These are phyloP conservation scores for Vanilla planifolia DNA, from an alignment of 106 monocot genomes.

Conservation along the genomic window DNA sequence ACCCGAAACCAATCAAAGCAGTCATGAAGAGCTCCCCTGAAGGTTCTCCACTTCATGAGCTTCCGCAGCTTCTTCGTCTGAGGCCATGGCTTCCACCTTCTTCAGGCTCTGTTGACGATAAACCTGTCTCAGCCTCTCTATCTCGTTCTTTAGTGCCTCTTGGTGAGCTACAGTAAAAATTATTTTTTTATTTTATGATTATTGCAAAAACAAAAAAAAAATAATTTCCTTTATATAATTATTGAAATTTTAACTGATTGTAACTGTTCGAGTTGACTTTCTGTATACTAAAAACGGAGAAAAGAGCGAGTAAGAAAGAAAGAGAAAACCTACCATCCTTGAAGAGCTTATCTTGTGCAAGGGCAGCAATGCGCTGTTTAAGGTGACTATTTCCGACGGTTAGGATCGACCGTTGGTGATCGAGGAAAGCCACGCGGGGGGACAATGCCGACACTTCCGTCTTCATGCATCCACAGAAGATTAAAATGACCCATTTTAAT, in stretches of 20 bases:
- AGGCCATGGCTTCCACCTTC: too few species aligned
- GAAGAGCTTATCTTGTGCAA: slow-evolving; percentile 93
- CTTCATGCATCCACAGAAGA: slow-evolving; percentile 12
- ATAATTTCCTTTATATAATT: too few species aligned
- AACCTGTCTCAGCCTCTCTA: slow-evolving; percentile 64
- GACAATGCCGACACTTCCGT: slow-evolving; percentile 89
- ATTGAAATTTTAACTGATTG: too few species aligned
- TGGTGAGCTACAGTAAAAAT: slow-evolving; percentile 53
- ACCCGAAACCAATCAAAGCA: not conserved
- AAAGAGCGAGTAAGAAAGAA: not conserved
- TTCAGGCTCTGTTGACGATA: slow-evolving; percentile 56
- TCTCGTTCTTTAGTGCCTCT: slow-evolving; percentile 63
- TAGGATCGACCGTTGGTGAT: slow-evolving; percentile 88
- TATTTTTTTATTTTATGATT: not conserved
- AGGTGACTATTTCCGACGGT: slow-evolving; percentile 89
- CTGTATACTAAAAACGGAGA: not conserved
- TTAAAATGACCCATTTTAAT: not conserved
- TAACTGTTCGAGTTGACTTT: not conserved
- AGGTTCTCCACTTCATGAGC: not conserved
- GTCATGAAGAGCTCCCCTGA: not conserved
- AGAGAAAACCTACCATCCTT: slow-evolving; percentile 65
- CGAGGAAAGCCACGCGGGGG: slow-evolving; percentile 83
- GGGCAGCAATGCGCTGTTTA: slow-evolving; percentile 92
- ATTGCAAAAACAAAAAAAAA: too few species aligned
- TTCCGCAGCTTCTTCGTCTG: not conserved